Evolutionary conservation across 2,329 filamentous ascomycete genomes (phyloP), one percentile per base, ranked within the genome.

Genomic region (Colletotrichum somersetense): DNA sequence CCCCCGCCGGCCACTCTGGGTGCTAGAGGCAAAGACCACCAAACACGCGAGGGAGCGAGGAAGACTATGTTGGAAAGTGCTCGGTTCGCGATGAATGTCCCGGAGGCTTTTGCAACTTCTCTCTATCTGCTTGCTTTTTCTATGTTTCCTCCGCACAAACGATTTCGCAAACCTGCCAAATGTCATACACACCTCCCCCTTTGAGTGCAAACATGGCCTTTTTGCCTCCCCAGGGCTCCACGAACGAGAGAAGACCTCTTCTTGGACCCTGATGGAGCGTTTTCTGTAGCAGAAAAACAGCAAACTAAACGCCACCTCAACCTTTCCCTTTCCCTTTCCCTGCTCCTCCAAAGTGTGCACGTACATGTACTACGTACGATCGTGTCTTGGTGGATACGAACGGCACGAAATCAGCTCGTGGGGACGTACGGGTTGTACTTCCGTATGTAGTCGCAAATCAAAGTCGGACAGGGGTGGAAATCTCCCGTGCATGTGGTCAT

Each of bases 401-500:
- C 18, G 42, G 42, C 10, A 56, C 12, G 20, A 56, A 38, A n/a
- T 11, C 50, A 53, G 30, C 11, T 23, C 33, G 12, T 23, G 35
- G 55, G 35, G 35, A 20, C 33, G 10, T 40, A 26, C 12, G 12
- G 18, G 11, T 10, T 56, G 52, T 56, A n/a, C 46, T 48, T 48
- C 46, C 46, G 20, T 23, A 48, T 48, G 46, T 48, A 48, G 33
- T 10, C 30, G 30, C 30, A 58, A 58, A 58, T 40, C 35, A 42
- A 42, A 58, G 18, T 14, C 56, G 40, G 56, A 42, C 35, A 58
- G 56, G 56, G 38, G 56, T 16, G 4, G 38, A 26, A 58, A 58
- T 58, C 38, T 58, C n/a, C 56, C 56, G 10, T 58, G 56, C 56
- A 58, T 42, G 4, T 42, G 30, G 20, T 40, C 8, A 57, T 57